A percentile compares a stretch with the other conserved stretches of the same genome.
Conservation (phyloP, 2,329 filamentous ascomycete species). For the Botryosphaeria dothidea region DNA sequence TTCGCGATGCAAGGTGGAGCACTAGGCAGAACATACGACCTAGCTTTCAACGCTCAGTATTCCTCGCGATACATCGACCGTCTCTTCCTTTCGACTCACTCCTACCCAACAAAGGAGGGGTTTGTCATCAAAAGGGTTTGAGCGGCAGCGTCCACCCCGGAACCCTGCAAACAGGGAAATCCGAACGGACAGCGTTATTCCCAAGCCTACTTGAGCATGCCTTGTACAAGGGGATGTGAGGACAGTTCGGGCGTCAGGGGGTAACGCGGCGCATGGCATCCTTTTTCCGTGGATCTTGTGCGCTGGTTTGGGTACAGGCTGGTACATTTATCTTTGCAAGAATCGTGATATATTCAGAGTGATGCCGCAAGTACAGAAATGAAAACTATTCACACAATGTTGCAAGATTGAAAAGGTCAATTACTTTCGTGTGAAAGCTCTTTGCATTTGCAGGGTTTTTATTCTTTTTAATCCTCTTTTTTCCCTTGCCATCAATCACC, state of each 20-base stretch:
- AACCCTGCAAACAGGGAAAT: too few species aligned
- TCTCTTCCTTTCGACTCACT: not conserved
- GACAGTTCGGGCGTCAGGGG: not conserved
- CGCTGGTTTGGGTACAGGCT: conserved; percentile 4
- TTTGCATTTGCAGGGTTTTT: too few species aligned
- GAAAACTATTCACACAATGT: too few species aligned
- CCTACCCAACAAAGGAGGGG: not conserved
- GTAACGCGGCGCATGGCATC: not conserved
- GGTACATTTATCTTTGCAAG: not conserved
- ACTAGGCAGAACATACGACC: conserved; percentile 53
- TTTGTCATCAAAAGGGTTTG: not conserved
- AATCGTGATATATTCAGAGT: too few species aligned
- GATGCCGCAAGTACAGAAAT: too few species aligned
- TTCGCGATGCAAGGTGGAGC: conserved; percentile 55
- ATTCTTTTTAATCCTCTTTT: too few species aligned
- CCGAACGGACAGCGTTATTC: not conserved
- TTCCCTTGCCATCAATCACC: too few species aligned
- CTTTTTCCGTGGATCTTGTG: not conserved
- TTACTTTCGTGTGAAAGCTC: too few species aligned
- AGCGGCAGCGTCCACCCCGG: not conserved
- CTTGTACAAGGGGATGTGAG: not conserved
- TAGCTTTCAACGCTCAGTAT: conserved; percentile 56
- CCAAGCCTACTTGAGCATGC: not conserved
- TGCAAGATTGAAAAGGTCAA: too few species aligned
- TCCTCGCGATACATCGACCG: conserved; percentile 50